Evolutionary conservation across 2,329 filamentous ascomycete genomes (phyloP).

Genomic region (Fusarium ambrosium): DNA sequence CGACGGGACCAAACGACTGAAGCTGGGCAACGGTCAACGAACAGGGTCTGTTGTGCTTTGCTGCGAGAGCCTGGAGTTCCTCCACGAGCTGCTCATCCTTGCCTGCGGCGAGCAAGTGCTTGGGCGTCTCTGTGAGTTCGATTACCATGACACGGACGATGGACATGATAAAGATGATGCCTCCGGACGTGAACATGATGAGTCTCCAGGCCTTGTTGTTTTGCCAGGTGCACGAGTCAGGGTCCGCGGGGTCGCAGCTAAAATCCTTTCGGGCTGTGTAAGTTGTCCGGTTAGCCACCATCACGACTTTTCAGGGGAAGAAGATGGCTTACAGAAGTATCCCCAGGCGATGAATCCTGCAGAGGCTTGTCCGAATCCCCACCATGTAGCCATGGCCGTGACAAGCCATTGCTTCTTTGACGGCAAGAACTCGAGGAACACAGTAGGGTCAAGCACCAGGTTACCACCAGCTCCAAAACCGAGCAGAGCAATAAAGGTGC

Average conservation of each 20-base stretch:
- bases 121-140: slow-evolving; percentile 70
- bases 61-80: slow-evolving; percentile 55
- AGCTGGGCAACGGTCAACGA: slow-evolving; percentile 50
- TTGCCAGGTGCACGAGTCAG: slow-evolving; percentile 52
- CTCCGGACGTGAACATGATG: slow-evolving; percentile 62
- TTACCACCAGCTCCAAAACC: slow-evolving; percentile 76
- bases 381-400: slow-evolving; percentile 70
- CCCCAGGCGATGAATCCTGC: slow-evolving; percentile 65
- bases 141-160: slow-evolving; percentile 67
- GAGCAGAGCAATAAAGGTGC: slow-evolving; percentile 70
- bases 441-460: slow-evolving; percentile 71
- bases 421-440: slow-evolving; percentile 62
- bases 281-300: not conserved
- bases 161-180: slow-evolving; percentile 63
- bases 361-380: slow-evolving; percentile 62
- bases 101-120: slow-evolving; percentile 68
- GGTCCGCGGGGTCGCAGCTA: slow-evolving; percentile 8
- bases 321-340: slow-evolving; percentile 46
- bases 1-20: not conserved
- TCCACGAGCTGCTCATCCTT: slow-evolving; percentile 65
- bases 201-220: slow-evolving; percentile 67
- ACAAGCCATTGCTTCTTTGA: slow-evolving; percentile 73
- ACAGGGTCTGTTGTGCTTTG: slow-evolving; percentile 56
- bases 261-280: slow-evolving; percentile 4
- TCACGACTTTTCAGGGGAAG: not conserved